Conservation (phyloP, 768 basidiomycete species). For the Paxillus rubicundulus region DNA sequence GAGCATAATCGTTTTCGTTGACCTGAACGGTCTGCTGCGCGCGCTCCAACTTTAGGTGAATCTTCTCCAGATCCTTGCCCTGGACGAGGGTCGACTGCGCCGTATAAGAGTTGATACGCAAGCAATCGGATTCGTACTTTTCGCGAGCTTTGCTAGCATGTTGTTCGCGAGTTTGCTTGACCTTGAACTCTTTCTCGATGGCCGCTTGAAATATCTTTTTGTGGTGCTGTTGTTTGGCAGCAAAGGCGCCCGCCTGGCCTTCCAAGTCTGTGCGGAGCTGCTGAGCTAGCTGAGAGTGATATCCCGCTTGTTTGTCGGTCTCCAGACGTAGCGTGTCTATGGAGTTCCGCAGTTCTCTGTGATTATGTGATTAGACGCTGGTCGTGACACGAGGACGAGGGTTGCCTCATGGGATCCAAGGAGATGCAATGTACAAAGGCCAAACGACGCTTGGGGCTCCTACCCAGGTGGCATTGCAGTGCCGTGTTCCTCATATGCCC, state of each 20-base stretch:
- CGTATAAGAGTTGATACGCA: conserved; percentile 91
- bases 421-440: conserved; percentile 5
- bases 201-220: conserved; percentile 68
- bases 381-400: background rate
- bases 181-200: conserved; percentile 90
- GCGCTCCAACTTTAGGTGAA: conserved; percentile 81
- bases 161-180: conserved; percentile 80
- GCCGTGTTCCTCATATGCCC: background rate
- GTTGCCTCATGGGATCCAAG: background rate
- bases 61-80: conserved; percentile 90
- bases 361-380: conserved; percentile 18
- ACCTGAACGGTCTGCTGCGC: conserved; percentile 85
- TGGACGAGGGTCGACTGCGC: conserved; percentile 90
- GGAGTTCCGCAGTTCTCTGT: conserved; percentile 77
- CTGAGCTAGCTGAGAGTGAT: conserved; percentile 70
- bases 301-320: conserved; percentile 77
- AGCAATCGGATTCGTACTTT: conserved; percentile 90
- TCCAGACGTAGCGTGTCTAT: conserved; percentile 79
- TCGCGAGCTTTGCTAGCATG: conserved; percentile 88
- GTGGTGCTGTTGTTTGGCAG: conserved; percentile 63
- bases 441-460: background rate
- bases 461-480: background rate
- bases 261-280: conserved; percentile 80
- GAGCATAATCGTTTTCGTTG: conserved; percentile 92
- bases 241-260: conserved; percentile 55